Evolutionary conservation across 441 rosid species (phyloP).

Genomic region (Gossypium gossypioides): DNA sequence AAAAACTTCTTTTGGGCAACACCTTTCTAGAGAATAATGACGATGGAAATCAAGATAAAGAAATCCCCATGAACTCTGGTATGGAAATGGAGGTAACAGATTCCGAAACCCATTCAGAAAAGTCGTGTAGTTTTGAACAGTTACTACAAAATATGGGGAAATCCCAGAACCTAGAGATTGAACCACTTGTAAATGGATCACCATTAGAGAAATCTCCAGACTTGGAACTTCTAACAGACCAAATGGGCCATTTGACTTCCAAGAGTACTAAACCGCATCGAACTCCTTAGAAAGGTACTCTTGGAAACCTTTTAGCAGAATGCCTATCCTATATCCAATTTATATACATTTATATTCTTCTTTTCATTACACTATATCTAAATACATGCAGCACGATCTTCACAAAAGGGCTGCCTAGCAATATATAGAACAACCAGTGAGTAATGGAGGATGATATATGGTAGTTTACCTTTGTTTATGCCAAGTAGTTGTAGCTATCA

Average conservation of each 20-base stretch:
- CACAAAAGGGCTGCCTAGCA: background rate
- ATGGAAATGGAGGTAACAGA: slow-evolving; percentile 31
- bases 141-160: slow-evolving; percentile 40
- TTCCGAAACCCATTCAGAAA: slow-evolving; percentile 22
- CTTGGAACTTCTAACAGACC: slow-evolving; percentile 45
- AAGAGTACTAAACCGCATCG: slow-evolving; percentile 8
- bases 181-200: slow-evolving; percentile 23
- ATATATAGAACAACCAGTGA: background rate
- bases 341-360: background rate
- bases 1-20: slow-evolving; percentile 47
- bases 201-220: slow-evolving; percentile 30
- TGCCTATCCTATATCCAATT: background rate
- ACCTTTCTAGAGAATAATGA: slow-evolving; percentile 26
- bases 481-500: background rate
- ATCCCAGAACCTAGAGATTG: slow-evolving; percentile 26
- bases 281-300: background rate
- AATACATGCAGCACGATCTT: background rate
- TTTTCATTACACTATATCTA: background rate
- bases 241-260: slow-evolving; percentile 44
- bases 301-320: background rate
- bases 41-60: slow-evolving; percentile 22
- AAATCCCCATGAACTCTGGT: slow-evolving; percentile 23
- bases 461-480: background rate
- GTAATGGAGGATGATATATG: background rate
- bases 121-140: slow-evolving; percentile 30